A percentile compares a stretch with the other conserved stretches of the same genome.
These are phyloP conservation scores for Cryoendolithus antarcticus DNA, from an alignment of 2,329 filamentous ascomycete genomes.

Conservation along the genomic window DNA sequence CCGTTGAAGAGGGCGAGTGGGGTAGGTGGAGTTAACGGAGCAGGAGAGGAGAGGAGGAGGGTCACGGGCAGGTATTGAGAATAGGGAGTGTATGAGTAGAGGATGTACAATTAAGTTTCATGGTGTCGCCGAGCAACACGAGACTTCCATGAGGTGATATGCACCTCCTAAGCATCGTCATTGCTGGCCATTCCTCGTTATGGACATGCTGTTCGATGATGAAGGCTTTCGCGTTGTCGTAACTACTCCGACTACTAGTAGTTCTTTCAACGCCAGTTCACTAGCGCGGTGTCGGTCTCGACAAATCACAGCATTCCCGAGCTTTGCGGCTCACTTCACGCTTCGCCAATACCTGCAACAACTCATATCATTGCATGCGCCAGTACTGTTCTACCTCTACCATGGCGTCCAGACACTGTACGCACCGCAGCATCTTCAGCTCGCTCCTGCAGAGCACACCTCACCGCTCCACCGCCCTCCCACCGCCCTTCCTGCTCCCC, in stretches of 20 bases:
- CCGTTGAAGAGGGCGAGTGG: conserved; percentile 34
- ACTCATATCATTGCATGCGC: too few relatives aligned
- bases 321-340: too few relatives aligned
- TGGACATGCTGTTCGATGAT: too few relatives aligned
- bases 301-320: too few relatives aligned
- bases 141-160: too few relatives aligned
- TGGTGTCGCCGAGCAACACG: too few relatives aligned
- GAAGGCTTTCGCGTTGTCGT: too few relatives aligned
- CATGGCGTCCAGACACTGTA: conserved; percentile 4
- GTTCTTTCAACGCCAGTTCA: not conserved
- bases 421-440: conserved; percentile 5
- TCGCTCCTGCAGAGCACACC: conserved; percentile 2
- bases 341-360: too few relatives aligned
- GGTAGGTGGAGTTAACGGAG: conserved; percentile 15
- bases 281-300: not conserved
- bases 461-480: conserved; percentile 10
- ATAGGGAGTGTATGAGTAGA: not conserved
- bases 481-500: conserved; percentile 24
- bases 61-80: conserved; percentile 18
- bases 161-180: too few relatives aligned
- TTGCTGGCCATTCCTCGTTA: too few relatives aligned
- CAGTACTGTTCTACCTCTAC: conserved; percentile 1
- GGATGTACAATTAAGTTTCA: not conserved
- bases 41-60: conserved; percentile 11
- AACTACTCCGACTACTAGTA: too few relatives aligned